Conservation (phyloP, 768 basidiomycete genomes). For the Guyanaporus albipodus region DNA sequence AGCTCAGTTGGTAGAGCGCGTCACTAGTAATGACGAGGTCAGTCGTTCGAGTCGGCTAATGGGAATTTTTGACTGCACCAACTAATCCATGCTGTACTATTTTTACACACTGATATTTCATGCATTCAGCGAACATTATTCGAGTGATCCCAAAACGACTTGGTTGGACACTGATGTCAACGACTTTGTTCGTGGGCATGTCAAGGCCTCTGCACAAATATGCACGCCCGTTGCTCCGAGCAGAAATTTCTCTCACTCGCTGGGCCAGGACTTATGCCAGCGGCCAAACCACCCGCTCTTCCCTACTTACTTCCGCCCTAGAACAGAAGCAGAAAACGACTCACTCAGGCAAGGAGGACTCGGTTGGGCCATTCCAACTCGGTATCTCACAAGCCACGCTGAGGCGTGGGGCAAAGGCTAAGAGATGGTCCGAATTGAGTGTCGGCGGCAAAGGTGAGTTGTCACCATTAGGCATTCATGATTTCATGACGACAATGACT, state of each 20-base stretch:
- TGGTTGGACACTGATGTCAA: constrained; percentile 11
- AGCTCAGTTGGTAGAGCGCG: constrained; percentile 56
- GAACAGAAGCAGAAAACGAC: constrained; percentile 49
- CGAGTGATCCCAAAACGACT: constrained; percentile 9
- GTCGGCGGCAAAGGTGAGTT: constrained; percentile 68
- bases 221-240: background rate
- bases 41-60: constrained; percentile 63
- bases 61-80: constrained; percentile 33
- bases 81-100: too few relatives aligned
- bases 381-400: constrained; percentile 59
- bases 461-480: too few relatives aligned
- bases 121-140: too few relatives aligned
- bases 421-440: constrained; percentile 79
- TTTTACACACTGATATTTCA: too few relatives aligned
- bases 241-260: background rate
- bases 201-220: constrained; percentile 2
- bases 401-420: constrained; percentile 50
- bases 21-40: constrained; percentile 71
- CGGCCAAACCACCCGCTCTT: constrained; percentile 42
- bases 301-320: constrained; percentile 60
- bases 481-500: background rate
- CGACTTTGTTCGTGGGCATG: constrained; percentile 3
- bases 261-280: constrained; percentile 42
- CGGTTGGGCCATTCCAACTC: constrained; percentile 75
- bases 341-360: constrained; percentile 45